A percentile compares a stretch with the other conserved stretches of the same genome.
Evolutionary conservation across 148 eudicot species (phyloP).

Genomic region (Chenopodium quinoa): DNA sequence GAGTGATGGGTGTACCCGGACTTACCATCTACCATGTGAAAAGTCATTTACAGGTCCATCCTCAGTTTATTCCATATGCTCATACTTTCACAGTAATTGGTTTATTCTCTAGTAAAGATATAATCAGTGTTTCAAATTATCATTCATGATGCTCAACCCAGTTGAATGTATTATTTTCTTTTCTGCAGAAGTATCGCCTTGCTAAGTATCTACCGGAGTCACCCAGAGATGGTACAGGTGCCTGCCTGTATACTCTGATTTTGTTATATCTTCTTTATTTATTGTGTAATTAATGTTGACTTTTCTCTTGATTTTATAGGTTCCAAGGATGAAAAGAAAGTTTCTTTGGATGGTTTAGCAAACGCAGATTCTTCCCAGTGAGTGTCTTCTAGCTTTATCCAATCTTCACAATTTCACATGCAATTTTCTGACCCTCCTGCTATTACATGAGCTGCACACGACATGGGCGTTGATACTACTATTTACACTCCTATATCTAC

Average conservation of each 20-base stretch:
- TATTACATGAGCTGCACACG: background rate
- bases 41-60: conserved; percentile 73
- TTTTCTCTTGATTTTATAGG: conserved; percentile 33
- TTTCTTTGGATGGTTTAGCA: conserved; percentile 37
- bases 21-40: conserved; percentile 77
- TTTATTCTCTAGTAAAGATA: background rate
- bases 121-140: background rate
- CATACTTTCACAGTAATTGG: background rate
- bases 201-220: conserved; percentile 66
- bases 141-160: conserved; percentile 11
- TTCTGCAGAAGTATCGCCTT: conserved; percentile 53
- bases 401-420: background rate
- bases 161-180: conserved; percentile 8
- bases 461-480: background rate
- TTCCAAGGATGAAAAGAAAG: conserved; percentile 59
- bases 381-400: conserved; percentile 24
- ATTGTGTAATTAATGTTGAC: background rate
- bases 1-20: conserved; percentile 80
- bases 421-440: background rate
- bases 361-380: conserved; percentile 53
- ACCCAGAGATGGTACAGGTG: conserved; percentile 51
- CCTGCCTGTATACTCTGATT: background rate
- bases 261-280: background rate
- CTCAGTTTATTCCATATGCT: background rate
- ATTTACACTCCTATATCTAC: background rate